Evolutionary conservation across 352 stramenopile genomes (phyloP), one percentile per base, ranked within the genome.

Genomic region (Peronospora farinosa): DNA sequence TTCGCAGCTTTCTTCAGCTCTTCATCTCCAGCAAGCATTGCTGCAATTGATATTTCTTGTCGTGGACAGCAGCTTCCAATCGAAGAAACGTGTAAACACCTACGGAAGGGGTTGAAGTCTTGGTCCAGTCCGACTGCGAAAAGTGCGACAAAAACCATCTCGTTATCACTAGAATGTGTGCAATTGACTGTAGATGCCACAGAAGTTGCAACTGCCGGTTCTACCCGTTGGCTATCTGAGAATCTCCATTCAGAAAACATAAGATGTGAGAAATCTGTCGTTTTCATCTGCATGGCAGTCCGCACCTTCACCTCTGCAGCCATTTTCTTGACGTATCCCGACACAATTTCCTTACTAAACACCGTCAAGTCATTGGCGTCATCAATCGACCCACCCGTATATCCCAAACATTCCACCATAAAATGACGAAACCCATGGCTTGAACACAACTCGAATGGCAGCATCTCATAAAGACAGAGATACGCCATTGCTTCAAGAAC

Each of bases 391-490:
- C 67, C 56, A 8, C 62, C 51, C 0, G 43, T 7, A n/a, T 64
- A 59, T 10, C 59, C 74, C 5, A 74, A 70, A 40, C 76, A 88
- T 40, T 86, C 74, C 13, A 63, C 40, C 43, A 90, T 59, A 7
- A 90, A 43, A 28, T 68, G 79, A 8, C 68, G 63, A 33, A 90
- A 84, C 16, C 69, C 69, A 8, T 68, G 62, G 41, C 72, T 86
- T 3, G 69, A 66, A 41, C 74, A 86, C 25, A 90, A 46, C 27
- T 88, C 73, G 23, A 90, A 79, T 25, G 78, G 72, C 23, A 85
- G 48, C 65, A 87, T 77, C 35, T 90, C 76, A 30, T 79, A 71
- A 8, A 90, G 54, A 30, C 75, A 87, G 21, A 90, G 39, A 23
- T 73, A 78, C 1, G 67, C 72, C 15, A 83, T 60, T 0, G 74